Conservation (phyloP, 225 moss, liverwort and hornwort species). For the Lunularia cruciata region DNA sequence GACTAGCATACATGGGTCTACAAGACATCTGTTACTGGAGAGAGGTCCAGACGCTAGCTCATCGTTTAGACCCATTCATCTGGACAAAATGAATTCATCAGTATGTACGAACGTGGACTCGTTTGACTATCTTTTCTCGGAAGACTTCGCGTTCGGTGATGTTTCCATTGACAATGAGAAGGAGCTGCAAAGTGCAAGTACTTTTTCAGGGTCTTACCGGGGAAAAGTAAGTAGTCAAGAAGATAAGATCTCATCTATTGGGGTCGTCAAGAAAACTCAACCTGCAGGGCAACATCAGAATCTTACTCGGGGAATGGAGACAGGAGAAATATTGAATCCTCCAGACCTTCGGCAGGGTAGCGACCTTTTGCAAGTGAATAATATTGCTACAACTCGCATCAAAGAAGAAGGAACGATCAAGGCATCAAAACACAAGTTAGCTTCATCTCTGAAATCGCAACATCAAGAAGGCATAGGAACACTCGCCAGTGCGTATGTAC, state of each 20-base stretch:
- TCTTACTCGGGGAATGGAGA: constrained; percentile 11
- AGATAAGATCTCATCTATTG: not conserved
- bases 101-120: constrained; percentile 24
- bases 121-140: constrained; percentile 35
- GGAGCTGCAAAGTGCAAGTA: constrained; percentile 12
- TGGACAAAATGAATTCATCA: constrained; percentile 19
- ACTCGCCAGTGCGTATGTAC: constrained; percentile 45
- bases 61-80: constrained; percentile 16
- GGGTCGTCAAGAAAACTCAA: constrained; percentile 3
- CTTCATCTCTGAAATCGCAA: constrained; percentile 39
- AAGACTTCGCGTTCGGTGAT: constrained; percentile 30
- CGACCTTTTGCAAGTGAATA: not conserved
- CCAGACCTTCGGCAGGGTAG: constrained; percentile 20
- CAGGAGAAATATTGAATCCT: constrained; percentile 30
- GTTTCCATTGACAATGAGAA: constrained; percentile 22
- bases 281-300: constrained; percentile 11
- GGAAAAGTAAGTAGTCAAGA: constrained; percentile 5
- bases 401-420: constrained; percentile 3
- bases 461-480: constrained; percentile 48
- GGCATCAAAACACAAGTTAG: not conserved
- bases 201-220: constrained; percentile 10
- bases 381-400: not conserved
- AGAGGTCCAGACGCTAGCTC: constrained; percentile 15
- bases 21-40: not conserved
- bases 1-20: constrained; percentile 7